These are phyloP conservation scores for Maudiozyma pseudohumilis DNA, from an alignment of 805 yeast genomes.

Conservation along the genomic window DNA sequence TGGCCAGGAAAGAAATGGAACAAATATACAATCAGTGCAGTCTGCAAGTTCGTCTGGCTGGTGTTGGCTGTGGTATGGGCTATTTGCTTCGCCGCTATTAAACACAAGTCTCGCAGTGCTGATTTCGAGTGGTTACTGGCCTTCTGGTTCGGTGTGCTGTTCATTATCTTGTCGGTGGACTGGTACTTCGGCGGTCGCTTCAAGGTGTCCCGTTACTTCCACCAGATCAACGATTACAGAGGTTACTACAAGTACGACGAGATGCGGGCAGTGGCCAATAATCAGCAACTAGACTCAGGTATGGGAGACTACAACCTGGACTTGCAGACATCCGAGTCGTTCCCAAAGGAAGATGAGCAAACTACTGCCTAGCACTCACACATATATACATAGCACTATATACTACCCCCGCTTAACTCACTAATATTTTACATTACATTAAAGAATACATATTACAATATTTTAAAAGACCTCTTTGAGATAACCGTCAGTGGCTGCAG, in stretches of 20 bases:
- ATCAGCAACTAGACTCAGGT: neutral
- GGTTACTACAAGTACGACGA: slow-evolving; percentile 24
- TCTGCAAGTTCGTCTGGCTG: slow-evolving; percentile 57
- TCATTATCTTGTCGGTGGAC: slow-evolving; percentile 57
- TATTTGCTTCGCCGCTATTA: slow-evolving; percentile 47
- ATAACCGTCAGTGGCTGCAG: slow-evolving; percentile 12
- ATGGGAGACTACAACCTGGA: no score
- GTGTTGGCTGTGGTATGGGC: slow-evolving; percentile 57
- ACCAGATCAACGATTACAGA: slow-evolving; percentile 18
- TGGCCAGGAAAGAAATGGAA: slow-evolving; percentile 32
- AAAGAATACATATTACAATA: no score
- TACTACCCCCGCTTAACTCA: no score
- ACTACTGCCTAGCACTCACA: no score
- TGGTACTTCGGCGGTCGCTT: slow-evolving; percentile 50
- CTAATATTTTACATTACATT: no score
- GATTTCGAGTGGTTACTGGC: slow-evolving; percentile 78
- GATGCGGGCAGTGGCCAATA: neutral
- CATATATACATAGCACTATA: no score
- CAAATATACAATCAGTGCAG: slow-evolving; percentile 39
- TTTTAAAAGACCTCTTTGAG: slow-evolving; percentile 23
- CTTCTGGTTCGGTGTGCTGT: slow-evolving; percentile 72
- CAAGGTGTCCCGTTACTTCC: slow-evolving; percentile 23
- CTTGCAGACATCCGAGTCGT: no score
- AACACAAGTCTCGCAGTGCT: slow-evolving; percentile 43
- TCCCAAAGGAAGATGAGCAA: no score